Percentiles rank a stretch among this genome's conserved stretches.
Conservation (phyloP, 2,329 filamentous ascomycete species). For the Diaporthe batatas region DNA sequence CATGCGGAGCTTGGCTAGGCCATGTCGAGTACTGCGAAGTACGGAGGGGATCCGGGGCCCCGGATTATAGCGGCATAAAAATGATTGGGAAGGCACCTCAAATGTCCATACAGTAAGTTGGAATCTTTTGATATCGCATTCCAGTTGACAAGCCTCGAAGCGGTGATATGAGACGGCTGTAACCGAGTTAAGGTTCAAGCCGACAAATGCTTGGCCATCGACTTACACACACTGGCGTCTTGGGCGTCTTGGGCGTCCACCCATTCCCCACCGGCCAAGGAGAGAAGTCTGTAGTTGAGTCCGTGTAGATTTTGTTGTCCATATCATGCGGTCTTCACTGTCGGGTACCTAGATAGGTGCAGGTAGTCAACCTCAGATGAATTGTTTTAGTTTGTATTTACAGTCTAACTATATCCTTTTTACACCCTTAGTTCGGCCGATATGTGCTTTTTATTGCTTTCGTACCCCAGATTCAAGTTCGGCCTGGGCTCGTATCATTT, state of each 20-base stretch:
- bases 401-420: conserved; percentile 5
- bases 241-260: conserved; percentile 4
- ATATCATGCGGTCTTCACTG: neutral
- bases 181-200: conserved; percentile 18
- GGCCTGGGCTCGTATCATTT: neutral
- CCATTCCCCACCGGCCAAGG: neutral
- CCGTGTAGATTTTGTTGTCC: neutral
- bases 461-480: neutral
- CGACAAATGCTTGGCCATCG: neutral
- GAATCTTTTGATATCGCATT: neutral
- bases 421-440: neutral
- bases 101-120: too few relatives aligned
- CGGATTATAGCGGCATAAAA: conserved; percentile 2
- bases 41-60: conserved; percentile 21
- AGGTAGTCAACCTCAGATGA: neutral
- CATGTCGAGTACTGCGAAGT: neutral
- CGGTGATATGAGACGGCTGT: too few relatives aligned
- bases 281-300: too few relatives aligned
- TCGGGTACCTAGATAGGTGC: too few relatives aligned
- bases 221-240: conserved; percentile 5
- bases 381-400: neutral
- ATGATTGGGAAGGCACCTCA: neutral
- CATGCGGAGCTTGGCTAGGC: conserved; percentile 1
- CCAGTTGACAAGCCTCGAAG: too few relatives aligned
- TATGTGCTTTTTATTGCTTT: neutral